Conservation (phyloP, 2,329 filamentous ascomycete genomes). For the Tothia fuscella region DNA sequence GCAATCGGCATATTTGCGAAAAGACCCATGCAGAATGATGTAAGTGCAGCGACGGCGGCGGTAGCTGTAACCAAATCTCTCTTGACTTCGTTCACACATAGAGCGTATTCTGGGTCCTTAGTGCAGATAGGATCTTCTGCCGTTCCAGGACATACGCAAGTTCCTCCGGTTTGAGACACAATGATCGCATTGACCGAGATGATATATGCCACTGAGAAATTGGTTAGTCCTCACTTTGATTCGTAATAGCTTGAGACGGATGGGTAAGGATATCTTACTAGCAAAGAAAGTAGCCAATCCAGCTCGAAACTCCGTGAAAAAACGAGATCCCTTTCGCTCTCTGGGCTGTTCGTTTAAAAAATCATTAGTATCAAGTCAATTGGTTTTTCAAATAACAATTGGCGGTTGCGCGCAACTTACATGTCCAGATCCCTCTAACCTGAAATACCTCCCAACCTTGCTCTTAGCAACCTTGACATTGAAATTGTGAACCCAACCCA, state of each 20-base stretch:
- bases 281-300: constrained; percentile 57
- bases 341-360: too few relatives aligned
- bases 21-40: constrained; percentile 73
- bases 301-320: constrained; percentile 74
- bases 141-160: constrained; percentile 55
- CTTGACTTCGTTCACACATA: constrained; percentile 53
- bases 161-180: constrained; percentile 59
- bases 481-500: constrained; percentile 20
- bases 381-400: constrained; percentile 33
- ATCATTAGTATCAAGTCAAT: too few relatives aligned
- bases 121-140: constrained; percentile 41
- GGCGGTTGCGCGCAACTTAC: too few relatives aligned
- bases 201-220: constrained; percentile 63
- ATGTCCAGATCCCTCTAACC: constrained; percentile 71
- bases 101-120: constrained; percentile 45
- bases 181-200: constrained; percentile 59
- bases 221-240: constrained; percentile 2
- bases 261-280: constrained; percentile 14
- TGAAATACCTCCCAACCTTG: constrained; percentile 42
- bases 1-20: constrained; percentile 68
- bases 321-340: constrained; percentile 62
- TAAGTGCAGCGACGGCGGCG: constrained; percentile 66
- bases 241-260: constrained; percentile 41
- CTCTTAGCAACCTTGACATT: constrained; percentile 24
- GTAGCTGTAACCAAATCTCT: constrained; percentile 76